Evolutionary conservation across 169 alveolate genomes (phyloP).

Genomic region (Cryptosporidium xiaoi): DNA sequence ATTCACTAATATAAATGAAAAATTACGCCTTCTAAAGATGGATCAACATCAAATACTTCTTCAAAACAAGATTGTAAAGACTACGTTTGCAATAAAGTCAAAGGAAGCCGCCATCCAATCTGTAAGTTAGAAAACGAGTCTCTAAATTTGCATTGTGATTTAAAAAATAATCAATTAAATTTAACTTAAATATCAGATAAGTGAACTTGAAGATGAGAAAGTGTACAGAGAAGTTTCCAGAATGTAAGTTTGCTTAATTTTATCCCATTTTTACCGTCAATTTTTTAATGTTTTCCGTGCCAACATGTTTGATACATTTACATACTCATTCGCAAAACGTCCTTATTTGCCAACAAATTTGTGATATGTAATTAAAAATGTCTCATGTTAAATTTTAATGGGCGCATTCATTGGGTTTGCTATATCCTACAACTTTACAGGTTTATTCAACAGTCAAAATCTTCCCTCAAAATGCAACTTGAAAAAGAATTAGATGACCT

Average conservation of each 20-base stretch:
- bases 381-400: not conserved
- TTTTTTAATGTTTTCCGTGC: too few species aligned
- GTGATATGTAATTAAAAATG: not conserved
- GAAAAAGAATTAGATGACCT: constrained; percentile 63
- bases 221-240: constrained; percentile 72
- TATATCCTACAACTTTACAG: constrained; percentile 1
- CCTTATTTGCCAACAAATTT: too few species aligned
- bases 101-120: constrained; percentile 73
- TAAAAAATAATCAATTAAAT: not conserved
- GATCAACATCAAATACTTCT: constrained; percentile 59
- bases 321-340: too few species aligned
- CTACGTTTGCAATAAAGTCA: constrained; percentile 68
- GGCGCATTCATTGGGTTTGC: too few species aligned
- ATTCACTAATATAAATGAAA: not conserved
- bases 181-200: constrained; percentile 5
- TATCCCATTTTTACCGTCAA: not conserved
- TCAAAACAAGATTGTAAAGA: constrained; percentile 67
- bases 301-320: too few species aligned
- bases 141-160: too few species aligned
- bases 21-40: constrained; percentile 6
- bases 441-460: constrained; percentile 33
- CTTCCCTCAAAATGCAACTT: constrained; percentile 42
- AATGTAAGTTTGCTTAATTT: constrained; percentile 19
- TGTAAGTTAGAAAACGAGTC: constrained; percentile 6
- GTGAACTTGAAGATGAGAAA: constrained; percentile 26